These are phyloP conservation scores for Trametes pubescens DNA, from an alignment of 1,284 basidiomycete species.

Conservation along the genomic window DNA sequence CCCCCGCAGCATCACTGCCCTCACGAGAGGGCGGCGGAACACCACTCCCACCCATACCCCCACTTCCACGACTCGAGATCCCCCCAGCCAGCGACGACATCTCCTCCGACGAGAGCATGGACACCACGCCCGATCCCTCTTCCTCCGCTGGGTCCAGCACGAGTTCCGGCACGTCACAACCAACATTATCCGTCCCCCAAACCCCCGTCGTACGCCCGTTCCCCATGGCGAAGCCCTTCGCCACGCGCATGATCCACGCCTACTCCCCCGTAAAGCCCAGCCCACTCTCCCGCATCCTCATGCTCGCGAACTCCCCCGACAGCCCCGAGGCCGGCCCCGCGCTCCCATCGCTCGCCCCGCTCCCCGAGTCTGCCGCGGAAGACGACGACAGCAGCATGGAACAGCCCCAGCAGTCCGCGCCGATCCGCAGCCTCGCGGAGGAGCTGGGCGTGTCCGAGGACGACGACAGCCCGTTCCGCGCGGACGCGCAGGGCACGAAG, in stretches of 20 bases:
- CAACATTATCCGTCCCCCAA: slow-evolving; percentile 33
- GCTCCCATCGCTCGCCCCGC: slow-evolving; percentile 42
- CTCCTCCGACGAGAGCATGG: slow-evolving; percentile 25
- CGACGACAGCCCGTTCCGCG: slow-evolving; percentile 37
- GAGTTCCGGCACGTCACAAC: slow-evolving; percentile 16
- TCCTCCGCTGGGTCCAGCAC: slow-evolving; percentile 19
- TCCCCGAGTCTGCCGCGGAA: slow-evolving; percentile 48
- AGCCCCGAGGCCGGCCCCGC: slow-evolving; percentile 41
- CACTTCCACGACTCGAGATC: slow-evolving; percentile 32
- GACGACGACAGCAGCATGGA: slow-evolving; percentile 34
- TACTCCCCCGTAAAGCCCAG: slow-evolving; percentile 82
- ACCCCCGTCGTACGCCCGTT: slow-evolving; percentile 52
- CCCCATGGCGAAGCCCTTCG: slow-evolving; percentile 74
- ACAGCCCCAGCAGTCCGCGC: slow-evolving; percentile 25
- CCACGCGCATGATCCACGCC: slow-evolving; percentile 73
- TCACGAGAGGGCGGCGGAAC: slow-evolving; percentile 24
- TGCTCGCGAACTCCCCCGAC: slow-evolving; percentile 69
- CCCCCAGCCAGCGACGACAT: slow-evolving; percentile 20
- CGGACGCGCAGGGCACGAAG: slow-evolving; percentile 28
- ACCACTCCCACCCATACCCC: slow-evolving; percentile 32
- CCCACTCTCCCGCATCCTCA: slow-evolving; percentile 76
- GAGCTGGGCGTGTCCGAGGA: slow-evolving; percentile 40
- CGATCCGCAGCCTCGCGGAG: slow-evolving; percentile 37
- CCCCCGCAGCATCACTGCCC: slow-evolving; percentile 60
- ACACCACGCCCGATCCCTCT: slow-evolving; percentile 11